Evolutionary conservation across 2,329 filamentous ascomycete genomes (phyloP).

Genomic region (Orbilia quercus): DNA sequence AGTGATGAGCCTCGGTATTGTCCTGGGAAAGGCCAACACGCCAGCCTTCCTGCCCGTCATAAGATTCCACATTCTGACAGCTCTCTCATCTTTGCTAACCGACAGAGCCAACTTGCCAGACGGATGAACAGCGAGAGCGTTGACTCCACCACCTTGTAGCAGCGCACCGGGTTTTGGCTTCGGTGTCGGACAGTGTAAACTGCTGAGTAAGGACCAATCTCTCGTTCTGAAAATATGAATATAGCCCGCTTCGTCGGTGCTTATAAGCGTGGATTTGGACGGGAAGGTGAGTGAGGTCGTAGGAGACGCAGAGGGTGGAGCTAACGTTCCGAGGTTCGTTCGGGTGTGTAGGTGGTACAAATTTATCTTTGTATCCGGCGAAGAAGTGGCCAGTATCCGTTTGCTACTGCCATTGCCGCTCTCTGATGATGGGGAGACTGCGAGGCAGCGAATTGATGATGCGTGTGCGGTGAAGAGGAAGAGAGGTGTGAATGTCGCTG

Average conservation of each 20-base stretch:
- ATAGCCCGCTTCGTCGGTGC: slow-evolving; percentile 88
- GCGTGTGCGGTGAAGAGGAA: slow-evolving; percentile 96
- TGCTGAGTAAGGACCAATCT: slow-evolving; percentile 88
- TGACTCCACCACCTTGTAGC: slow-evolving; percentile 74
- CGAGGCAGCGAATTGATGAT: slow-evolving; percentile 88
- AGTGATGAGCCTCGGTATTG: slow-evolving; percentile 79
- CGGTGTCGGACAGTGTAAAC: slow-evolving; percentile 87
- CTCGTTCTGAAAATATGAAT: slow-evolving; percentile 86
- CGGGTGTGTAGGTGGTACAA: slow-evolving; percentile 71
- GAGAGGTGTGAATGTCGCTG: slow-evolving; percentile 77
- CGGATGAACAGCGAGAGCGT: slow-evolving; percentile 94
- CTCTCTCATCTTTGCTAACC: slow-evolving; percentile 87
- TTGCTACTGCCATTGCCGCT: slow-evolving; percentile 72
- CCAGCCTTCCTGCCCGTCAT: slow-evolving; percentile 96
- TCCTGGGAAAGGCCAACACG: slow-evolving; percentile 83
- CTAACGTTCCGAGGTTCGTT: slow-evolving; percentile 85
- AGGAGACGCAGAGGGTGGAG: slow-evolving; percentile 81
- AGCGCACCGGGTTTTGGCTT: slow-evolving; percentile 76
- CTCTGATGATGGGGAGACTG: slow-evolving; percentile 80
- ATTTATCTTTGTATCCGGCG: slow-evolving; percentile 94
- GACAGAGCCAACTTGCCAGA: slow-evolving; percentile 97
- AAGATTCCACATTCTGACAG: slow-evolving; percentile 94
- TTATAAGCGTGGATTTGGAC: slow-evolving; percentile 85
- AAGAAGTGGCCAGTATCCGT: slow-evolving; percentile 87
- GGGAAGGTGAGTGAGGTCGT: slow-evolving; percentile 85